These are phyloP conservation scores for Lithocarpus polystachyus DNA, from an alignment of 306 rosid species.

Conservation along the genomic window DNA sequence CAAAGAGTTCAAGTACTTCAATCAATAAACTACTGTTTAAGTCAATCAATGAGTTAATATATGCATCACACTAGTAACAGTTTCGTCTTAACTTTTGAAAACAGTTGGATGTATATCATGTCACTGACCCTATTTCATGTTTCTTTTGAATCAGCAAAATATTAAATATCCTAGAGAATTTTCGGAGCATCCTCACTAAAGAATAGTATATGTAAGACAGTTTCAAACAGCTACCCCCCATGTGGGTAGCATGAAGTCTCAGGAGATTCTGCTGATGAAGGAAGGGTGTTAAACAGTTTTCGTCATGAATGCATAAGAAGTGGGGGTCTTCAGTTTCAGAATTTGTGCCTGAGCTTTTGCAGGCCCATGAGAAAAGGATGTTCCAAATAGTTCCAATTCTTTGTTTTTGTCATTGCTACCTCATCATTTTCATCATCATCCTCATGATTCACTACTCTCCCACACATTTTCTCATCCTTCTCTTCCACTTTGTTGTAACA, in stretches of 20 bases:
- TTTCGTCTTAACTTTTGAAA: neutral
- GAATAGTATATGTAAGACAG: neutral
- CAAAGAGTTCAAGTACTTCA: neutral
- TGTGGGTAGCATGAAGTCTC: conserved; percentile 27
- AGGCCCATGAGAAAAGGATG: conserved; percentile 38
- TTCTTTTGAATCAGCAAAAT: neutral
- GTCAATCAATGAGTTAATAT: neutral
- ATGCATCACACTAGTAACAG: neutral
- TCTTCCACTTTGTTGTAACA: neutral
- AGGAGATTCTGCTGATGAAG: conserved; percentile 29
- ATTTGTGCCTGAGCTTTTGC: conserved; percentile 27
- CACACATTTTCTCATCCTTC: neutral
- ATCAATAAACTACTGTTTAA: neutral
- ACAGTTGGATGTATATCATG: neutral
- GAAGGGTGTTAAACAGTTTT: conserved; percentile 23
- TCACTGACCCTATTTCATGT: neutral
- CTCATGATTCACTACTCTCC: neutral
- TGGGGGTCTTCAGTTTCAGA: conserved; percentile 16
- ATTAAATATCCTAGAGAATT: neutral
- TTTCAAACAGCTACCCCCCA: conserved; percentile 18
- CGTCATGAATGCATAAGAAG: conserved; percentile 14
- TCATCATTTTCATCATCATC: neutral
- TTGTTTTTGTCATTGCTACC: conserved; percentile 14
- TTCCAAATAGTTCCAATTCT: conserved; percentile 20
- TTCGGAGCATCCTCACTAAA: neutral